A percentile compares a stretch with the other conserved stretches of the same genome.
phyloP scores from a whole-genome alignment of 768 basidiomycete genomes.

The Termitomyces sp. region DNA sequence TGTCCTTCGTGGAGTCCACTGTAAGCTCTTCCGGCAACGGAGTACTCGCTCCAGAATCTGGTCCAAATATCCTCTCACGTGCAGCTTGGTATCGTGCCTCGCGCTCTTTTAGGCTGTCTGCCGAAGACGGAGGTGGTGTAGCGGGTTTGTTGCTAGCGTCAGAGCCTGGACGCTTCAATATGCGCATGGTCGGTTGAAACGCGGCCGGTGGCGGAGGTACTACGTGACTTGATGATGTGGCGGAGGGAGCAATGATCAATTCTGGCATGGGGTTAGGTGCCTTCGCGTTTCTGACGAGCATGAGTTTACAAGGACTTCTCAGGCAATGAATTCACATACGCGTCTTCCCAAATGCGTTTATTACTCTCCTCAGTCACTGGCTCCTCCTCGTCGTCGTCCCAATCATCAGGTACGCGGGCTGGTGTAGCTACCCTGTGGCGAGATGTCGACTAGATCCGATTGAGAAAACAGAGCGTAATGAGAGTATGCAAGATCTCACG shows the following conservation, averaged over 20 bases:
- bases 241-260: conserved; percentile 39
- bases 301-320: neutral
- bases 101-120: conserved; percentile 51
- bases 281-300: conserved; percentile 45
- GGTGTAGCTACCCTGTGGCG: conserved; percentile 4
- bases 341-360: conserved; percentile 61
- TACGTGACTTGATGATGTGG: conserved; percentile 28
- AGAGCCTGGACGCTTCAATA: conserved; percentile 62
- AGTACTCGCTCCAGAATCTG: conserved; percentile 8
- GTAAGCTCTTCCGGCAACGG: neutral
- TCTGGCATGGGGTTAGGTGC: conserved; percentile 65
- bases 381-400: conserved; percentile 23
- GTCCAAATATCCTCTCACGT: conserved; percentile 66
- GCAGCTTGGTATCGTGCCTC: conserved; percentile 74
- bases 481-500: conserved; percentile 8
- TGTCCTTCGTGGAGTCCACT: neutral
- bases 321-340: conserved; percentile 41
- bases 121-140: conserved; percentile 17
- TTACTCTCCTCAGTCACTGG: conserved; percentile 32
- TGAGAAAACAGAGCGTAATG: neutral
- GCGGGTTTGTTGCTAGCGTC: conserved; percentile 21
- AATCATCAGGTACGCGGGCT: conserved; percentile 20
- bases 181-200: conserved; percentile 60
- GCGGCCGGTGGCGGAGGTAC: conserved; percentile 50
- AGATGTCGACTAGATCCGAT: conserved; percentile 10